Conservation (phyloP, 306 rosid species). For the Adenanthera pavonina region DNA sequence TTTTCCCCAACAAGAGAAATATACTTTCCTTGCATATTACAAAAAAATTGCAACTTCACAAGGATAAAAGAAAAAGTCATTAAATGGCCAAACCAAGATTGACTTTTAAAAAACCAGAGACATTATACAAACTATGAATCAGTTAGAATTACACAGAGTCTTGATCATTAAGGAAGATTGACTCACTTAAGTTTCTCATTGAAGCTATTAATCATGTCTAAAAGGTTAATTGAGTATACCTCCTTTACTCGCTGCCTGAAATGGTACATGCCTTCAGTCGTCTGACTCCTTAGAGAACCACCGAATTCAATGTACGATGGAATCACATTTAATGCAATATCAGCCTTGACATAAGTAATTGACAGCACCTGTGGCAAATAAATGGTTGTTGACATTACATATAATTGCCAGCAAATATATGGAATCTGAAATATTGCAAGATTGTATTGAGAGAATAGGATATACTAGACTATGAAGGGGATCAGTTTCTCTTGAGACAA, state of each 20-base stretch:
- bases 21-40: neutral
- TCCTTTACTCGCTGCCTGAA: constrained; percentile 64
- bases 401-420: constrained; percentile 16
- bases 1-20: constrained; percentile 2
- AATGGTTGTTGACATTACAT: constrained; percentile 19
- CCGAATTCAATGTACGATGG: constrained; percentile 67
- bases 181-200: constrained; percentile 11
- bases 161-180: neutral
- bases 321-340: constrained; percentile 57
- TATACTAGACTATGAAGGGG: constrained; percentile 69
- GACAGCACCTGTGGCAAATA: constrained; percentile 61
- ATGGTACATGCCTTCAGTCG: constrained; percentile 65
- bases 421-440: constrained; percentile 14
- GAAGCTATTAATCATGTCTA: constrained; percentile 9
- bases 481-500: constrained; percentile 74
- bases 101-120: constrained; percentile 15
- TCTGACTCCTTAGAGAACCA: constrained; percentile 72
- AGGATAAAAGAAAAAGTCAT: constrained; percentile 10
- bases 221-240: constrained; percentile 42
- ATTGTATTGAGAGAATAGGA: constrained; percentile 33
- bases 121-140: constrained; percentile 20
- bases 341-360: constrained; percentile 63
- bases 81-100: constrained; percentile 13
- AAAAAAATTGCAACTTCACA: constrained; percentile 14
- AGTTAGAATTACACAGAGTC: constrained; percentile 10